phyloP scores from a whole-genome alignment of 2,329 filamentous ascomycete genomes.

The Metarhizium brunneum region DNA sequence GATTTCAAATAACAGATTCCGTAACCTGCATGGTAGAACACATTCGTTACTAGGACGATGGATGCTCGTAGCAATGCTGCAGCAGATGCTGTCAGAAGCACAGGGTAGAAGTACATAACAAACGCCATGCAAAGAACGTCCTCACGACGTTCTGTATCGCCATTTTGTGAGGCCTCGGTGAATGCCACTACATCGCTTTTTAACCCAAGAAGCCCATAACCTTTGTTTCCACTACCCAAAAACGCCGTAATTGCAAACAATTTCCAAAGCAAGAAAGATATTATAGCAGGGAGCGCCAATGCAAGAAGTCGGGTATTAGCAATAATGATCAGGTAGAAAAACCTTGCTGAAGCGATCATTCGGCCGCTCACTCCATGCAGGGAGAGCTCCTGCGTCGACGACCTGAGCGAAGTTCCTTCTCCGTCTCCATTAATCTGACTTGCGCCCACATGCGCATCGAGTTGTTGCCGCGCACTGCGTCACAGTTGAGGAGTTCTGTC shows the following conservation, averaged over 20 bases:
- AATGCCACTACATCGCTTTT: constrained; percentile 1
- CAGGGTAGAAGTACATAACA: not conserved
- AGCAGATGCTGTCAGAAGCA: not conserved
- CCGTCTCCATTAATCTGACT: constrained; percentile 49
- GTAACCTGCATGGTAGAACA: not conserved
- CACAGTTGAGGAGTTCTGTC: constrained; percentile 53
- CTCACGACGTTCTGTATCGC: not conserved
- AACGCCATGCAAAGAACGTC: not conserved
- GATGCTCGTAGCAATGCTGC: not conserved
- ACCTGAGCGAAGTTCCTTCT: constrained; percentile 46
- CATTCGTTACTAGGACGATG: not conserved
- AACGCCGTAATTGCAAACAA: constrained; percentile 3
- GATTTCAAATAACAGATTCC: not conserved
- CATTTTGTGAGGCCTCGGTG: not conserved
- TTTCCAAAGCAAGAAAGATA: not conserved
- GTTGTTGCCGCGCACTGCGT: constrained; percentile 40
- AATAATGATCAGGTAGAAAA: not conserved
- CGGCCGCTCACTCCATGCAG: constrained; percentile 14
- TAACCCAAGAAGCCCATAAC: not conserved
- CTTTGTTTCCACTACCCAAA: not conserved
- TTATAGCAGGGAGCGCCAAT: not conserved
- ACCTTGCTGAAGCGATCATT: not conserved
- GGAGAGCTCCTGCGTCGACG: constrained; percentile 36
- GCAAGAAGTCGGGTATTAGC: not conserved
- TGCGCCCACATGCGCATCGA: constrained; percentile 50